These are phyloP conservation scores for Colletotrichum limetticola DNA, from an alignment of 2,329 filamentous ascomycete species.

Conservation along the genomic window DNA sequence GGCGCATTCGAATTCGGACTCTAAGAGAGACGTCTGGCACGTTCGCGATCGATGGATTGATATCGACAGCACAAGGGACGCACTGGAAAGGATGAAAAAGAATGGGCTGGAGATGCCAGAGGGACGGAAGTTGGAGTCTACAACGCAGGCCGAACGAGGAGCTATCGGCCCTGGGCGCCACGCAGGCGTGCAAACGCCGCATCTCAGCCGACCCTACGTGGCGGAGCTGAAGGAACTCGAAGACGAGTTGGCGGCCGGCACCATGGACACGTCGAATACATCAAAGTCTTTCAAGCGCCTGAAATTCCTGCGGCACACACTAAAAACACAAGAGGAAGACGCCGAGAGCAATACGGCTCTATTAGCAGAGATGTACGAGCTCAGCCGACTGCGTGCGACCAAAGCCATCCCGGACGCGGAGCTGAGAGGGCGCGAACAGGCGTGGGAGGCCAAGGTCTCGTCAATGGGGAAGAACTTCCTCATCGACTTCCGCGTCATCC, in stretches of 20 bases:
- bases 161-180: conserved; percentile 35
- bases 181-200: conserved; percentile 42
- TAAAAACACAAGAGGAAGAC: conserved; percentile 39
- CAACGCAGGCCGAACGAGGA: conserved; percentile 40
- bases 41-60: conserved; percentile 61
- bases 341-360: conserved; percentile 43
- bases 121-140: conserved; percentile 52
- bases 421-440: conserved; percentile 43
- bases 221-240: conserved; percentile 55
- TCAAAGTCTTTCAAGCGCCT: conserved; percentile 38
- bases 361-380: conserved; percentile 45
- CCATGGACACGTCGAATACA: not conserved
- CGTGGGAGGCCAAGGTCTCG: conserved; percentile 49
- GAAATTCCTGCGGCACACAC: conserved; percentile 42
- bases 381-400: conserved; percentile 38
- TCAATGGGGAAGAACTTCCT: conserved; percentile 45
- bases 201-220: conserved; percentile 52
- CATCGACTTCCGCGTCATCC: conserved; percentile 50
- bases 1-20: not conserved
- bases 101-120: conserved; percentile 54
- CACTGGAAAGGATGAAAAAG: conserved; percentile 58
- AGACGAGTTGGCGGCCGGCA: conserved; percentile 37
- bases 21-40: conserved; percentile 39
- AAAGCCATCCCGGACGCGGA: conserved; percentile 36
- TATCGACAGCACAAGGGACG: conserved; percentile 51